Evolutionary conservation across 2,329 filamentous ascomycete species (phyloP), one percentile per base, ranked within the genome.

Genomic region (Apiospora hydei): DNA sequence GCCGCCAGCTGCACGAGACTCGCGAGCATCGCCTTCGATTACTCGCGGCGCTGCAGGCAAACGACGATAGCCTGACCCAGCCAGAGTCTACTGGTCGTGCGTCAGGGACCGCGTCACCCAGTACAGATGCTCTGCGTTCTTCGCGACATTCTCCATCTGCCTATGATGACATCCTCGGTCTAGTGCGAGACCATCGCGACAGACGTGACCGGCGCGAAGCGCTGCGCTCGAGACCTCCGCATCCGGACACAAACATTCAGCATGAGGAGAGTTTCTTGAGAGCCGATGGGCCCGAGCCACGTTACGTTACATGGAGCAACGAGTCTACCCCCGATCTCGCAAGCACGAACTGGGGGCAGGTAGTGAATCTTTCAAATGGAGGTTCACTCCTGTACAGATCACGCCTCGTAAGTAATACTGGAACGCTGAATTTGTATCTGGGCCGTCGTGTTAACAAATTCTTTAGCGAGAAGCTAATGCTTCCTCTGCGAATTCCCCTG

Each of bases 11-110:
- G 68, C 77, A 79, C 34, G 82, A 84, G 43, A 78, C 78, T 8
- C 78, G 80, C 16, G 77, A 79, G 49, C 77, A 79, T 8, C 79
- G 79, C 21, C 75, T 81, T 66, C 79, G 80, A 73, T 70, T 77
- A 75, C 70, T 78, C 74, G 72, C 77, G 72, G 74, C 76, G 69
- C 43, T 78, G 71, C 70, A 76, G 61, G 70, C 73, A 18, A 69
- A 73, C 49, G 72, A 75, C 30, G 44, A 47, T 21, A 68, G 66
- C 66, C 26, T 68, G n/a, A 68, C 41, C 43, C 41, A 46, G 26
- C 26, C 66, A 13, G 44, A 68, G 41, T 44, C 66, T 18, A n/a
- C 4, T 34, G 24, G 66, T 47, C 66, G 66, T 14, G 41, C 66
- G 21, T 44, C 66, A 30, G 44, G 66, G 3, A 30, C 24, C 11